Evolutionary conservation across 2,329 filamentous ascomycete species (phyloP), one percentile per base, ranked within the genome.

Genomic region (Fusarium burgessii): DNA sequence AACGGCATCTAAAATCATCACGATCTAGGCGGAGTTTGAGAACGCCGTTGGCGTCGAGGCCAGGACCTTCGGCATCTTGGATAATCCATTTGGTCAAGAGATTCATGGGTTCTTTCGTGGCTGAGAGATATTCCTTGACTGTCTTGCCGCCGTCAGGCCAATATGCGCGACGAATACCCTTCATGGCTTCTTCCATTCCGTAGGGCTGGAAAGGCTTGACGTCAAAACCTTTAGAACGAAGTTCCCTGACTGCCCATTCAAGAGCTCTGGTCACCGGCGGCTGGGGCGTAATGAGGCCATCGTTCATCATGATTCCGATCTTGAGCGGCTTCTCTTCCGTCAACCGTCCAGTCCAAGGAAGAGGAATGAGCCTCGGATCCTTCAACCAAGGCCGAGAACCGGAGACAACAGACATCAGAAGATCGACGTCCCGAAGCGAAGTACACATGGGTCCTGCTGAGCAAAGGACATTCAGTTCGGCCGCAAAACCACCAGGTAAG

Each of bases 251-350:
- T 29, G 78, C 80, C 82, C 81, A 84, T 17, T 72, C 55, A 14
- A 82, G 72, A 8, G 81, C 81, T 5, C 76, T 76, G 2, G 58
- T 74, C 0, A 82, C 78, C 0, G 82, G 82, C 1, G 82, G 82
- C 36, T 83, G 81, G 0, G 82, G 81, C 9, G 72, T 59, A 17
- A 83, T 80, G 15, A 73, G 66, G 1, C 80, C 80, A 58, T 84
- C 82, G 45, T 80, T 62, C 62, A 77, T 76, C 75, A 83, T 80
- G 61, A 86, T 78, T 2, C 84, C 85, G 3, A 86, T 79, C 56
- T 80, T 82, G 12, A 82, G 57, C 0, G 70, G 67, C 8, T 43
- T 67, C 6, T 20, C 15, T 3, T 46, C 27, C 0, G 58, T 10
- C 7, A 25, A 13, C 0, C 18, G 23, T 1, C 27, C 47, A 0